Percentiles rank a stretch among this genome's conserved stretches.
These are phyloP conservation scores for Ceratocystiopsis minuta DNA, from an alignment of 2,329 filamentous ascomycete species.

Conservation along the genomic window DNA sequence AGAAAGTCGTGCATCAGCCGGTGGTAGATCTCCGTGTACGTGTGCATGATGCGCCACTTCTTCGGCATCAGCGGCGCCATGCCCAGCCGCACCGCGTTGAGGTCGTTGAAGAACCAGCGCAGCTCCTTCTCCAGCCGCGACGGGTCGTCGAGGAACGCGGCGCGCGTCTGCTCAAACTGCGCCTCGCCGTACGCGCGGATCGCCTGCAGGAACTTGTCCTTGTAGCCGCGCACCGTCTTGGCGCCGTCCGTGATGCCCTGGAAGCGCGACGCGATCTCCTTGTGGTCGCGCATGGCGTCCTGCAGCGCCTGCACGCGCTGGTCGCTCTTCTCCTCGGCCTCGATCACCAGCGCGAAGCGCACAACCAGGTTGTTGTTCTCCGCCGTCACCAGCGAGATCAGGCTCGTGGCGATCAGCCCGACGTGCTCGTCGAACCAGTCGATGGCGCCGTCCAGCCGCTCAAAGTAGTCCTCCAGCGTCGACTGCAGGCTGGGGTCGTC, in stretches of 20 bases:
- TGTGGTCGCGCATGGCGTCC: conserved; percentile 88
- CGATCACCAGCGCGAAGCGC: conserved; percentile 75
- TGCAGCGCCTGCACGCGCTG: conserved; percentile 79
- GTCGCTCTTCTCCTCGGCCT: conserved; percentile 93
- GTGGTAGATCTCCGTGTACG: conserved; percentile 83
- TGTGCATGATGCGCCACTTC: conserved; percentile 90
- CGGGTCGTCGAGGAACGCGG: conserved; percentile 69
- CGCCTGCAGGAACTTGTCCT: conserved; percentile 78
- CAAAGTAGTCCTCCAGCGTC: conserved; percentile 81
- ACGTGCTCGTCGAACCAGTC: conserved; percentile 95
- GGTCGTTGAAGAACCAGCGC: conserved; percentile 95
- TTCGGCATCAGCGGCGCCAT: conserved; percentile 86
- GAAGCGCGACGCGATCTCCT: conserved; percentile 82
- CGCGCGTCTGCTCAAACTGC: conserved; percentile 54
- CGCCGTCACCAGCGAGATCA: conserved; percentile 71
- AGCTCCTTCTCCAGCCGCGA: conserved; percentile 69
- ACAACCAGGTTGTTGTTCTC: conserved; percentile 85
- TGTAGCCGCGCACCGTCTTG: conserved; percentile 85
- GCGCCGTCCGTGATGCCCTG: conserved; percentile 90
- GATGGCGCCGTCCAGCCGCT: conserved; percentile 67
- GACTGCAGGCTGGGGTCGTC: conserved; percentile 56
- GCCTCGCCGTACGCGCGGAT: conserved; percentile 56
- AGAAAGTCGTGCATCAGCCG: conserved; percentile 90
- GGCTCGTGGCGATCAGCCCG: conserved; percentile 69
- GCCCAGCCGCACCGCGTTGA: conserved; percentile 84